Base-by-base conservation (phyloP, 768 basidiomycete genomes). In the Dacryopinax spathularia region DNA sequence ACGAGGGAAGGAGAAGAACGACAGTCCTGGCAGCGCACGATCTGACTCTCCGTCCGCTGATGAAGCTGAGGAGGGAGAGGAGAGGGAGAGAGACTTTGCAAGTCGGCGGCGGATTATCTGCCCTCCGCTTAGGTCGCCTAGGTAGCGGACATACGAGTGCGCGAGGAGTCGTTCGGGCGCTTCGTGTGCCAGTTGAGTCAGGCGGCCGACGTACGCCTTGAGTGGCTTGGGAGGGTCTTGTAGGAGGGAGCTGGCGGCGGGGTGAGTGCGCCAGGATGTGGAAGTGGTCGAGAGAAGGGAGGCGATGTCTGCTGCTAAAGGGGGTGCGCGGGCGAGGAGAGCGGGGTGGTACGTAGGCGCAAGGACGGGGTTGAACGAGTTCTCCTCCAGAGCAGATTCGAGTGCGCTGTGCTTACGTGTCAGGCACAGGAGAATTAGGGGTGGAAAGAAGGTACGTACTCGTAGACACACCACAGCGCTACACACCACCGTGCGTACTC, bases 111-210 rank as follows among this genome's bases (percentile, higher is more conserved):
- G 77, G 69, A 90, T 83, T 64, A 80, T 76, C 75, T 90, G 89
- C 0, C 89, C 89, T 4, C 89, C 88, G 43, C 84, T 86, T 33
- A 90, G 76, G 71, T 91, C 88, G 59, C 88, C 89, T 33, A 90
- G 79, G 73, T 90, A 90, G 34, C 88, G 81, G n/a, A 89, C 86
- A 69, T 90, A 90, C 0, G 88, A 79, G 72, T 91, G 89, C 0
- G 88, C 85, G 6, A 91, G 78, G 7, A 91, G 80, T 5, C 77
- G 73, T 0, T 80, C 73, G 12, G 78, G 82, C 7, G 68, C 65
- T 29, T 77, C 75, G 61, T 75, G 73, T 10, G 78, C 71, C 39
- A 87, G 75, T n/a, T 74, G 68, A 10, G 75, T 70, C 43, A 91
- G 76, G 59, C 85, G 83, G 5, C 72, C 66, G 64, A 82, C 72